Evolutionary conservation across 345 rosid genomes (phyloP).

Genomic region (Aethionema arabicum): DNA sequence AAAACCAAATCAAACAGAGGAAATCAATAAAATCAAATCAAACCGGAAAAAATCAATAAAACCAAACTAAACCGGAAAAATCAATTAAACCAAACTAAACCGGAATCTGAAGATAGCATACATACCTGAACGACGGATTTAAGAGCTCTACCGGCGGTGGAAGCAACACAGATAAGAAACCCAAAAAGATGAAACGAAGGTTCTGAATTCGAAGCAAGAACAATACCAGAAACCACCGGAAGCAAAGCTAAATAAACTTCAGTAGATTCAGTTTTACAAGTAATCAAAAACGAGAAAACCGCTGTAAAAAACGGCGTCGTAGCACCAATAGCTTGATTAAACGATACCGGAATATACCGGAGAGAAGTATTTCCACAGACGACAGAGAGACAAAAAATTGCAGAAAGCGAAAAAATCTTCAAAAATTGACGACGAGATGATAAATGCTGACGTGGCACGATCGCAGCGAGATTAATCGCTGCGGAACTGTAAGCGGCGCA

Average conservation of each 20-base stretch:
- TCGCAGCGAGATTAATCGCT: constrained; percentile 64
- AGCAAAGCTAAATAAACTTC: constrained; percentile 82
- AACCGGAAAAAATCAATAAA: too few relatives aligned
- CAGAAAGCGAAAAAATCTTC: constrained; percentile 77
- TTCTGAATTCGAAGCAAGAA: constrained; percentile 86
- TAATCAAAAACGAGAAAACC: constrained; percentile 81
- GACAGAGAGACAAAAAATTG: constrained; percentile 89
- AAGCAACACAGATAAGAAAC: constrained; percentile 84
- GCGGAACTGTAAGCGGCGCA: constrained; percentile 78
- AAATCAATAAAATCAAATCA: too few relatives aligned
- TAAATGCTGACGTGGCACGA: constrained; percentile 87
- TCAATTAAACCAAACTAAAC: not conserved
- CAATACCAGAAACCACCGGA: constrained; percentile 95
- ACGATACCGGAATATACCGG: constrained; percentile 94
- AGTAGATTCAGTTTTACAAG: constrained; percentile 82
- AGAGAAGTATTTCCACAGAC: constrained; percentile 95
- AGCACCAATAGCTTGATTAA: constrained; percentile 96
- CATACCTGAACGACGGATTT: constrained; percentile 90
- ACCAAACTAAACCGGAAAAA: not conserved
- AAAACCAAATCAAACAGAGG: too few relatives aligned
- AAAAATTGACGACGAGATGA: constrained; percentile 70
- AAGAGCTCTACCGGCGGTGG: constrained; percentile 94
- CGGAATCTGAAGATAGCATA: not conserved
- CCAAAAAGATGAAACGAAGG: constrained; percentile 92
- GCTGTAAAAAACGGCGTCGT: constrained; percentile 99